Evolutionary conservation across 352 stramenopile species (phyloP).

Genomic region (Phytophthora europaea): DNA sequence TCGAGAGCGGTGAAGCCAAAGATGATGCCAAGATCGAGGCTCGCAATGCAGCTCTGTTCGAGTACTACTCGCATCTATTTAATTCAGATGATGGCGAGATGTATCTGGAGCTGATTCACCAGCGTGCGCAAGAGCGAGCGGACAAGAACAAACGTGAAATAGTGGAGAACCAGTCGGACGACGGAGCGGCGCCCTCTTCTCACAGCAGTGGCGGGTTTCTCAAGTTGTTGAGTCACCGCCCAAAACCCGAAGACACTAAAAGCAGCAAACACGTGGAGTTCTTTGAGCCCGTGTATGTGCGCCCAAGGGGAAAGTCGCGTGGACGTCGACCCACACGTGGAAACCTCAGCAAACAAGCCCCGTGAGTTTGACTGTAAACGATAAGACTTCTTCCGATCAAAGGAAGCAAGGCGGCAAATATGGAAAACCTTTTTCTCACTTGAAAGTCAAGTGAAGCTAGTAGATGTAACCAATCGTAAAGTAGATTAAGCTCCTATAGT

Average conservation of each 20-base stretch:
- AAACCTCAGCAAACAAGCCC: conserved; percentile 23
- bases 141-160: conserved; percentile 38
- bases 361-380: conserved; percentile 14
- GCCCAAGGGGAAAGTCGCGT: conserved; percentile 29
- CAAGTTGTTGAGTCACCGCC: conserved; percentile 47
- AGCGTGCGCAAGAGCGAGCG: conserved; percentile 29
- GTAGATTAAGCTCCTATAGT: conserved; percentile 12
- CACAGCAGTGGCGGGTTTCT: conserved; percentile 36
- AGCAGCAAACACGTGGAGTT: conserved; percentile 66
- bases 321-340: conserved; percentile 21
- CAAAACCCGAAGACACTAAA: conserved; percentile 24
- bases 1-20: conserved; percentile 55
- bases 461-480: conserved; percentile 29
- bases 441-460: neutral
- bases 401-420: conserved; percentile 9
- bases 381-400: conserved; percentile 11
- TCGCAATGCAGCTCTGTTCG: conserved; percentile 58
- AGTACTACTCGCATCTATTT: conserved; percentile 77
- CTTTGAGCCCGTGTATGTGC: conserved; percentile 60
- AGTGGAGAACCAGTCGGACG: conserved; percentile 19
- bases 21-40: conserved; percentile 65
- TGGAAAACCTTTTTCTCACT: neutral
- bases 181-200: conserved; percentile 5
- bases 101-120: conserved; percentile 60
- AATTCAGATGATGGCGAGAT: conserved; percentile 69